Evolutionary conservation across 2,329 filamentous ascomycete genomes (phyloP), one percentile per base, ranked within the genome.

Genomic region (Exophiala aquamarina): DNA sequence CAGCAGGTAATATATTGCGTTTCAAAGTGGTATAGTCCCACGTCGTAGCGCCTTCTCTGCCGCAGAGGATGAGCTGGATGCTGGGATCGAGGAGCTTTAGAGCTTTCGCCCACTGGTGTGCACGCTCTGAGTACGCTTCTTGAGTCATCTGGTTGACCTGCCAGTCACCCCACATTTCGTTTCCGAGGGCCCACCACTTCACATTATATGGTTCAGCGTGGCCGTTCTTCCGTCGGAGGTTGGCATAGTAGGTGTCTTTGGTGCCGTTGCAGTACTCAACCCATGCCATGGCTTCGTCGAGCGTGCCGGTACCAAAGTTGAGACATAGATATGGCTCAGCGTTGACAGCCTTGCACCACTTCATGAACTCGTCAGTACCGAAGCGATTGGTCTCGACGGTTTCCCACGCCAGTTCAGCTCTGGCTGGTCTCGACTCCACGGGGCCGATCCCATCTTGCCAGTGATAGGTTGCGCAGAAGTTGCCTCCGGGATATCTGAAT

Each of bases 121-220:
- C 79, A 52, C 76, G 76, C 58, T 79, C 74, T 9, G 78, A 73
- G 56, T 82, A 82, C 54, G 73, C 75, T 60, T 80, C 77, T 58
- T 79, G 78, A 49, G 76, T 81, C 68, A 77, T 75, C 57, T 82
- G 76, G 44, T 74, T 76, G 20, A 82, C 76, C 60, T 81, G 77
- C 57, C 78, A 81, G 3, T 76, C 76, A 3, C 78, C 78, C 75
- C 76, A 81, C 52, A 76, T 76, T 60, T 85, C 82, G 67, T 93
- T 93, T 8, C 88, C 88, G 19, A 93, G 78, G 2, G 86, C 87
- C 88, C 88, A 93, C 74, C 91, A 92, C 69, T 88, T 89, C 60
- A 91, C 71, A 49, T 84, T 83, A 69, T 92, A 92, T 3, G 88
- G 89, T 68, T 89, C 79, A 46, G 84, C 76, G 23, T 80, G 83